Evolutionary conservation across 129 eudicot genomes (phyloP).

Genomic region (Artemisia annua): DNA sequence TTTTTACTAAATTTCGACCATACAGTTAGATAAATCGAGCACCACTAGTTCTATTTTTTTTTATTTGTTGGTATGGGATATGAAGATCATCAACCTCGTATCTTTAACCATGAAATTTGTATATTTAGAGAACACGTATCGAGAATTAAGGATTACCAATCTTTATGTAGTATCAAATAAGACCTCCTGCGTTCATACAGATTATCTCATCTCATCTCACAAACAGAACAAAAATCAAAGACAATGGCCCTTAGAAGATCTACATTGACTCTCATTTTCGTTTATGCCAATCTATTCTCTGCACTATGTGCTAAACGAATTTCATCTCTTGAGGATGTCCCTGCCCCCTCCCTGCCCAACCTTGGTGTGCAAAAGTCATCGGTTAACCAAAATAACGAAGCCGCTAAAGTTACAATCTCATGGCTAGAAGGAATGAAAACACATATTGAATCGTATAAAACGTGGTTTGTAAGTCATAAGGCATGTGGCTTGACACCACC

Average conservation of each 20-base stretch:
- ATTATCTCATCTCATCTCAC: conserved; percentile 1
- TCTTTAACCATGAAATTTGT: conserved; percentile 7
- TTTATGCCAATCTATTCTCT: conserved; percentile 7
- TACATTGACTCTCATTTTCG: conserved; percentile 9
- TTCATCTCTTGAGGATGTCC: background rate
- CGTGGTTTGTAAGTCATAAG: background rate
- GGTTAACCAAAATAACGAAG: background rate
- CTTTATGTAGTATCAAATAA: conserved; percentile 14
- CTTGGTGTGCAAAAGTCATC: too few species aligned
- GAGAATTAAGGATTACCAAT: conserved; percentile 16
- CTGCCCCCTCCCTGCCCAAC: conserved; percentile 3
- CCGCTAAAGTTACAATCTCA: conserved; percentile 11
- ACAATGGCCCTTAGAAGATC: conserved; percentile 25
- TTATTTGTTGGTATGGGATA: background rate
- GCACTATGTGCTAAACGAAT: conserved; percentile 1
- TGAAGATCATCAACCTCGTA: conserved; percentile 22
- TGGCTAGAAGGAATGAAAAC: conserved; percentile 17
- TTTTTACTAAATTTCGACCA: background rate
- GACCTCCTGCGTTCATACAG: conserved; percentile 1
- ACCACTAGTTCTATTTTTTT: background rate
- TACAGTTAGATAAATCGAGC: background rate
- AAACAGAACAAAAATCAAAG: background rate
- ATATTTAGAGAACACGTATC: conserved; percentile 9
- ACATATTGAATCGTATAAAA: background rate
- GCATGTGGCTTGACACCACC: background rate